Evolutionary conservation across 2,329 filamentous ascomycete genomes (phyloP).

Genomic region (Aureobasidium sp.): DNA sequence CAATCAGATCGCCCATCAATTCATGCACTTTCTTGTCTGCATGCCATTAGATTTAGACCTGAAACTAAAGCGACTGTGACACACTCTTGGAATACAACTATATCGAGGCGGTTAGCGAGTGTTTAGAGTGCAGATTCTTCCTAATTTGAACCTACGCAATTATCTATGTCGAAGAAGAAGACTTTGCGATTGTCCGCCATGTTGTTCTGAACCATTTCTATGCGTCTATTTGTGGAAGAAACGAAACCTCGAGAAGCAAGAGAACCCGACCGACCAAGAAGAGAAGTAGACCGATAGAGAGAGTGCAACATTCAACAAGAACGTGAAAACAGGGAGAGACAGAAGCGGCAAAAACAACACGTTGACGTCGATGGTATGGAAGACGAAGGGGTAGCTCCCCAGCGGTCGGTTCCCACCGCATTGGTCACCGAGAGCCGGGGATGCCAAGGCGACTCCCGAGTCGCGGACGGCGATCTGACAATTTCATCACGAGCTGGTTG

Average conservation of each 20-base stretch:
- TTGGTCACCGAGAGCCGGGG: background rate
- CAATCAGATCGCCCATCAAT: constrained; percentile 78
- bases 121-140: background rate
- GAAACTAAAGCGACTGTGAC: background rate
- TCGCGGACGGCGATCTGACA: background rate
- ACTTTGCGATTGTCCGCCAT: constrained; percentile 40
- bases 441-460: background rate
- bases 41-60: background rate
- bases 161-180: constrained; percentile 90
- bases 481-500: background rate
- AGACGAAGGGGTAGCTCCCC: background rate
- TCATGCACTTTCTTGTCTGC: constrained; percentile 64
- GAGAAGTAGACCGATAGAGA: background rate
- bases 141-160: constrained; percentile 56
- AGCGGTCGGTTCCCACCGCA: background rate
- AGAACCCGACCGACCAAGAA: background rate
- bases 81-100: constrained; percentile 76
- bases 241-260: background rate
- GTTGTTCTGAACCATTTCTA: background rate
- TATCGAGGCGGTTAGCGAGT: background rate
- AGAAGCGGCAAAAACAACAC: background rate
- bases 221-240: background rate
- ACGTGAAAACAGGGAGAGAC: background rate
- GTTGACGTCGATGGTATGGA: constrained; percentile 8
- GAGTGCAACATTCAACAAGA: background rate